Evolutionary conservation across 2,329 filamentous ascomycete genomes (phyloP).

Genomic region (Onygena corvina): DNA sequence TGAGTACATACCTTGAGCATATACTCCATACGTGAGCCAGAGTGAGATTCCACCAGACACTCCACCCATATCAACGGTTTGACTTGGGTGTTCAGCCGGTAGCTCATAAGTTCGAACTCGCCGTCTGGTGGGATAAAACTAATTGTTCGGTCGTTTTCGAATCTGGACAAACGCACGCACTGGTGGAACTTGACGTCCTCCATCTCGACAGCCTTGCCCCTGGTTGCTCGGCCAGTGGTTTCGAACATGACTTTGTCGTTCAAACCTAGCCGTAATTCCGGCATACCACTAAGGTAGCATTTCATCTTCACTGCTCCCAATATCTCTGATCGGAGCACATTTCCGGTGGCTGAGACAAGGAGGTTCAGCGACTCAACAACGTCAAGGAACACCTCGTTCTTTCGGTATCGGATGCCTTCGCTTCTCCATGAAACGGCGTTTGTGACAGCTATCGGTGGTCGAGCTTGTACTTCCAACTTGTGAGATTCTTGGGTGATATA

Average conservation of each 20-base stretch:
- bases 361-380: slow-evolving; percentile 95
- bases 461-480: slow-evolving; percentile 91
- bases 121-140: slow-evolving; percentile 97
- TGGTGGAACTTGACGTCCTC: slow-evolving; percentile 99
- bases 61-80: slow-evolving; percentile 99
- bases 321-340: slow-evolving; percentile 91
- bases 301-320: slow-evolving; percentile 98
- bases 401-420: slow-evolving; percentile 94
- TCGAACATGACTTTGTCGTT: slow-evolving; percentile 99
- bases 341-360: slow-evolving; percentile 84
- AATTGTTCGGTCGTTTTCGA: slow-evolving; percentile 97
- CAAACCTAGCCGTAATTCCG: slow-evolving; percentile 79
- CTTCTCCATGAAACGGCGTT: slow-evolving; percentile 97
- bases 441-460: slow-evolving; percentile 92
- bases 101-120: slow-evolving; percentile 98
- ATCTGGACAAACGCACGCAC: slow-evolving; percentile 85
- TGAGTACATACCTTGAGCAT: slow-evolving; percentile 79
- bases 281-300: slow-evolving; percentile 97
- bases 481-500: slow-evolving; percentile 99
- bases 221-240: slow-evolving; percentile 81
- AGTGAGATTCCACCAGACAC: slow-evolving; percentile 92
- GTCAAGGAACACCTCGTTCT: slow-evolving; percentile 98
- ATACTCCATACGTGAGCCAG: slow-evolving; percentile 90
- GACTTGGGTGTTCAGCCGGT: slow-evolving; percentile 94
- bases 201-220: slow-evolving; percentile 98